These are phyloP conservation scores for Panicum hallii DNA, from an alignment of 202 grass and related monocot genomes.

Conservation along the genomic window DNA sequence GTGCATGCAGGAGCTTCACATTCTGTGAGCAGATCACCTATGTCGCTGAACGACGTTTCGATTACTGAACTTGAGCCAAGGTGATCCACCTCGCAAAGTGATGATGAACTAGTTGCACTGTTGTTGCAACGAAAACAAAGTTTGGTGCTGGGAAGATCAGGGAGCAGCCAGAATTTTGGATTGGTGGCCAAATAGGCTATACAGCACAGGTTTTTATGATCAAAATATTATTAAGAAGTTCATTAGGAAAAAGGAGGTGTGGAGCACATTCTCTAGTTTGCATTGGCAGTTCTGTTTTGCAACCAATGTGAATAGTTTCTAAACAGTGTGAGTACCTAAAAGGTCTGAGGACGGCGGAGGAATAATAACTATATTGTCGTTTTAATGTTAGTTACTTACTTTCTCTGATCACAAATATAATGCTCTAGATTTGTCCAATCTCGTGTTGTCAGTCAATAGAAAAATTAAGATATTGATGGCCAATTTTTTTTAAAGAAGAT, in stretches of 20 bases:
- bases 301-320: not conserved
- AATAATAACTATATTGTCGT: not conserved
- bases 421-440: not conserved
- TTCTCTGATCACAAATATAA: no score
- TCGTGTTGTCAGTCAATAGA: not conserved
- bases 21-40: slow-evolving; percentile 21
- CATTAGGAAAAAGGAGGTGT: not conserved
- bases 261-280: not conserved
- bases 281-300: not conserved
- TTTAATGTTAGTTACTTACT: not conserved
- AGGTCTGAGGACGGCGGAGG: no score
- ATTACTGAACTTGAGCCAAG: slow-evolving; percentile 70
- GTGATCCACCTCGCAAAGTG: slow-evolving; percentile 30
- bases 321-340: not conserved
- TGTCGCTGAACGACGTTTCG: slow-evolving; percentile 64
- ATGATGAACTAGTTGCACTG: not conserved
- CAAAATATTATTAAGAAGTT: not conserved
- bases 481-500: not conserved
- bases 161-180: not conserved
- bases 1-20: not conserved
- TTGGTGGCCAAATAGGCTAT: not conserved
- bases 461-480: not conserved
- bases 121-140: not conserved
- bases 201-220: not conserved
- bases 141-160: not conserved